phyloP scores from a whole-genome alignment of 805 yeast genomes.

The Kodamaea fukazawae region DNA sequence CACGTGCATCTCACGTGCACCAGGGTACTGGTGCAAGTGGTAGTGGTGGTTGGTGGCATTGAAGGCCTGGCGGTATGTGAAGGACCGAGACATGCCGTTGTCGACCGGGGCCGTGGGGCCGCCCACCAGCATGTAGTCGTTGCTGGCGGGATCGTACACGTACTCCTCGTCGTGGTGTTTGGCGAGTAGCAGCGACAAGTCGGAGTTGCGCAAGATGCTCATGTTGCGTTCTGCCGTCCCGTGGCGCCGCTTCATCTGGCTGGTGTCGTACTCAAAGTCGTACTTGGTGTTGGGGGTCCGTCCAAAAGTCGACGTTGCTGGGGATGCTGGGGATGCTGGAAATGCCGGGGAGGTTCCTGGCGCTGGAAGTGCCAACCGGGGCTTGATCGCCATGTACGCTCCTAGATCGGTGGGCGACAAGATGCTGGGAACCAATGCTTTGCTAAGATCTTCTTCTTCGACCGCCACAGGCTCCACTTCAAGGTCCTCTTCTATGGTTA shows the following conservation, averaged over 20 bases:
- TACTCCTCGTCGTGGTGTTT: conserved; percentile 11
- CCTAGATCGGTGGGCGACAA: conserved; percentile 42
- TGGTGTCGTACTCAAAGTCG: conserved; percentile 30
- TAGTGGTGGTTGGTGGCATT: conserved; percentile 1
- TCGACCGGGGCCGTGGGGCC: conserved; percentile 2
- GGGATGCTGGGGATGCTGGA: not conserved
- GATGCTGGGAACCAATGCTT: conserved; percentile 13
- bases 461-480: too few relatives aligned
- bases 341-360: conserved; percentile 14
- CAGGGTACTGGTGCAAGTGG: conserved; percentile 2
- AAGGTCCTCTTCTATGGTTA: too few relatives aligned
- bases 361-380: conserved; percentile 29
- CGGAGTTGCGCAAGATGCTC: conserved; percentile 6
- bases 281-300: conserved; percentile 4
- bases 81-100: conserved; percentile 14
- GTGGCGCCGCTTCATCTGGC: conserved; percentile 8
- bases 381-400: conserved; percentile 37
- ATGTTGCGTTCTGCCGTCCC: conserved; percentile 3
- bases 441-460: too few relatives aligned
- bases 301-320: not conserved
- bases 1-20: not conserved
- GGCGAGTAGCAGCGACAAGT: conserved; percentile 9
- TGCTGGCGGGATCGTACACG: conserved; percentile 12
- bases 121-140: conserved; percentile 6
- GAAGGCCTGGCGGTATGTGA: conserved; percentile 13